Percentiles rank a stretch among this genome's conserved stretches.
These are phyloP conservation scores for Cercospora sesami DNA, from an alignment of 2,329 filamentous ascomycete genomes.

Conservation along the genomic window DNA sequence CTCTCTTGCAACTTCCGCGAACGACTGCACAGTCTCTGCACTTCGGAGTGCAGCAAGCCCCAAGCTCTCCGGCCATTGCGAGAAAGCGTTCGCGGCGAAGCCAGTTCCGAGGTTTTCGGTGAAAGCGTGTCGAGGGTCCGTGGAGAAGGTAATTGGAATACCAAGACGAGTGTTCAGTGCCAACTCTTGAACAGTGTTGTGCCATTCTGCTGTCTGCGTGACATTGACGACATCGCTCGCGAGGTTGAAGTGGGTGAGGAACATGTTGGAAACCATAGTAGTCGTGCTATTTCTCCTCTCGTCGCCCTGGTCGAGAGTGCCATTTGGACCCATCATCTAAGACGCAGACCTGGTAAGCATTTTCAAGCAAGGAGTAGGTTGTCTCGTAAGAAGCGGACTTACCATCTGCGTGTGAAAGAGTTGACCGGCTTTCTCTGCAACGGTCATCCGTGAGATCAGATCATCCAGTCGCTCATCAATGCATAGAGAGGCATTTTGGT, in stretches of 20 bases:
- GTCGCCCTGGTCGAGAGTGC: conserved; percentile 33
- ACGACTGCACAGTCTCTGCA: conserved; percentile 46
- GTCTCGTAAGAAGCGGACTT: conserved; percentile 9
- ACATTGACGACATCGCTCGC: conserved; percentile 48
- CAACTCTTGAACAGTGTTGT: conserved; percentile 46
- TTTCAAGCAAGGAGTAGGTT: rapidly evolving
- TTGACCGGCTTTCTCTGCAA: conserved; percentile 53
- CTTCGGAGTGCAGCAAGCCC: conserved; percentile 54
- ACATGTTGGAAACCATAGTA: conserved; percentile 39
- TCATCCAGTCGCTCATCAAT: conserved; percentile 53
- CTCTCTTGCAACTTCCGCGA: conserved; percentile 53
- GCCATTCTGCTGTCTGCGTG: conserved; percentile 40
- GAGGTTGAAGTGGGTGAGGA: conserved; percentile 52
- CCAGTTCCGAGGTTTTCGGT: conserved; percentile 48
- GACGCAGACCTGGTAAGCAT: not conserved
- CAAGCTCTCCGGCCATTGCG: conserved; percentile 54
- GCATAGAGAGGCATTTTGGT: conserved; percentile 43
- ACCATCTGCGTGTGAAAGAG: conserved; percentile 48
- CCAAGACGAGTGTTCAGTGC: conserved; percentile 51
- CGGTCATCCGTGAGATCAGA: conserved; percentile 49
- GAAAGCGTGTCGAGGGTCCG: conserved; percentile 52
- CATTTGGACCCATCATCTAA: conserved; percentile 33
- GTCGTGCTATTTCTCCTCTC: conserved; percentile 34
- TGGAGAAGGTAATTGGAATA: conserved; percentile 52
- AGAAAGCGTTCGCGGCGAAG: conserved; percentile 48